These are phyloP conservation scores for Croton laevigatus DNA, from an alignment of 441 rosid species.

Conservation along the genomic window DNA sequence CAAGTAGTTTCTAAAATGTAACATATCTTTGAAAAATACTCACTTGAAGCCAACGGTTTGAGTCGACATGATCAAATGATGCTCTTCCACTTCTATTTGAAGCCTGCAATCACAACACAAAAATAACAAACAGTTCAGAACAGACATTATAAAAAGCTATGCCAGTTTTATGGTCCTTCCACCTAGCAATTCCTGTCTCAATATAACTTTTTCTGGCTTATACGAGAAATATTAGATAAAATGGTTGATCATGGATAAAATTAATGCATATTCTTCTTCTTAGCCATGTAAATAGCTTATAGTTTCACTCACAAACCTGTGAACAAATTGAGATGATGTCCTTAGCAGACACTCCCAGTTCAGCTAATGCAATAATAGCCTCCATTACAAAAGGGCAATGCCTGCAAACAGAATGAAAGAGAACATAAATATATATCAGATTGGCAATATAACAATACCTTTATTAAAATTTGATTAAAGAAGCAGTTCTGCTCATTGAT, in stretches of 20 bases:
- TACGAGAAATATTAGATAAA: not conserved
- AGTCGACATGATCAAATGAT: conserved; percentile 71
- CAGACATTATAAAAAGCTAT: too few species aligned
- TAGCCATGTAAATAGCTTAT: not conserved
- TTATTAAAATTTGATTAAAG: not conserved
- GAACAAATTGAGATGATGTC: conserved; percentile 70
- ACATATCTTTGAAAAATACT: conserved; percentile 30
- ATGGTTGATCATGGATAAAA: not conserved
- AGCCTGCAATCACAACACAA: conserved; percentile 39
- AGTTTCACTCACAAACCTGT: conserved; percentile 53
- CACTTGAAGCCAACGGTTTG: conserved; percentile 94
- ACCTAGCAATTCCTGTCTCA: not conserved
- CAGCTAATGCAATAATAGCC: conserved; percentile 89
- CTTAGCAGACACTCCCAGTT: conserved; percentile 83
- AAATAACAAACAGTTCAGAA: too few species aligned
- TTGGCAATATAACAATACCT: conserved; percentile 3
- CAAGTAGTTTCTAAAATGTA: conserved; percentile 16
- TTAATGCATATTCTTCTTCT: not conserved
- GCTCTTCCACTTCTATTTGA: conserved; percentile 71
- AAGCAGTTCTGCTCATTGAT: not conserved
- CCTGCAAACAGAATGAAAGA: conserved; percentile 38
- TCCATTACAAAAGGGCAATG: conserved; percentile 84
- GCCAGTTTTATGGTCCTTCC: not conserved
- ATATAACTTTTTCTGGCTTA: conserved; percentile 1
- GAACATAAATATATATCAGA: not conserved